These are phyloP conservation scores for Chara braunii DNA, from an alignment of 139 green algal genomes.

Conservation along the genomic window DNA sequence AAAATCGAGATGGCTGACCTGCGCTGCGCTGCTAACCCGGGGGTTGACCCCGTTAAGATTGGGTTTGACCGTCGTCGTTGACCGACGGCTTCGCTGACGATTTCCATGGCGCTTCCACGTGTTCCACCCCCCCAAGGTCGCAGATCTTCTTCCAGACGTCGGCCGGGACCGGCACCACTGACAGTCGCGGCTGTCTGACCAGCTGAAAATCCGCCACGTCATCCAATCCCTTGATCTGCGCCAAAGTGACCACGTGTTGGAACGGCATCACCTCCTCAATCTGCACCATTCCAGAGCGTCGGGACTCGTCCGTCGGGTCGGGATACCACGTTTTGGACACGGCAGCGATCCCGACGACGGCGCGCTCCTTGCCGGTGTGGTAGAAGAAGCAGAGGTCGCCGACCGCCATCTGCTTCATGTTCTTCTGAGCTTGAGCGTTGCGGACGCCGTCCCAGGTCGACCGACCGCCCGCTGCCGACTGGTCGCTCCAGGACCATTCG, in stretches of 20 bases:
- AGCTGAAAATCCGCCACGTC: conserved; percentile 5
- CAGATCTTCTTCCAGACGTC: conserved; percentile 6
- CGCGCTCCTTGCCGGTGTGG: conserved; percentile 11
- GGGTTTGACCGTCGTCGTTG: too few species aligned
- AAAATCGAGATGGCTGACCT: too few species aligned
- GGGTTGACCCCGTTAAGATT: too few species aligned
- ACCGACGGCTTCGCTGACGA: too few species aligned
- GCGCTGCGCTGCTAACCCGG: too few species aligned
- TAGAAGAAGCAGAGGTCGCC: conserved; percentile 30
- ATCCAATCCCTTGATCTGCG: conserved; percentile 1
- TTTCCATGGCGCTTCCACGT: background rate
- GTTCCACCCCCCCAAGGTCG: background rate
- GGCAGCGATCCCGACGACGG: conserved; percentile 8
- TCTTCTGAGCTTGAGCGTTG: conserved; percentile 13
- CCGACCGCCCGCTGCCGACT: background rate
- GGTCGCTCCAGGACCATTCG: conserved; percentile 19
- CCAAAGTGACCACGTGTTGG: conserved; percentile 9
- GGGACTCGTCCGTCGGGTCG: background rate
- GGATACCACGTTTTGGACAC: conserved; percentile 7
- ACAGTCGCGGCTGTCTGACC: conserved; percentile 10
- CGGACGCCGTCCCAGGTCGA: conserved; percentile 12
- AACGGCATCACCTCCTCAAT: background rate
- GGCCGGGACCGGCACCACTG: conserved; percentile 10
- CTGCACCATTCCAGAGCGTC: background rate
- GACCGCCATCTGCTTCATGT: conserved; percentile 11